phyloP scores from a whole-genome alignment of 352 stramenopile species.

The Pythium guiyangense region DNA sequence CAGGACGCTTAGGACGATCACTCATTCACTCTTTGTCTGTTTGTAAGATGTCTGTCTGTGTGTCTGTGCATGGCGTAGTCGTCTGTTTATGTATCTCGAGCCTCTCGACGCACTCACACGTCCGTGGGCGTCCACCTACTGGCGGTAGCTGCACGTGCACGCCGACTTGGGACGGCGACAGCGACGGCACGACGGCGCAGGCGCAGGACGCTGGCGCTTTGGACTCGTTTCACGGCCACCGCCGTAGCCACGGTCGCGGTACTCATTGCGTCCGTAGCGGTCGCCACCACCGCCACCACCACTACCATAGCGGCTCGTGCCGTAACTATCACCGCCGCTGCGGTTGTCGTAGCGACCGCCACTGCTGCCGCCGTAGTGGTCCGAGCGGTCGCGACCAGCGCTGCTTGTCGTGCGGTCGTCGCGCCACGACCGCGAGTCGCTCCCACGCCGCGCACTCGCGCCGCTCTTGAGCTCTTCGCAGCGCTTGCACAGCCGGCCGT shows the following conservation, averaged over 20 bases:
- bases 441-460: conserved; percentile 31
- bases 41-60: too few species aligned
- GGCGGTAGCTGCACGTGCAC: conserved; percentile 50
- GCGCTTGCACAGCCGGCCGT: conserved; percentile 55
- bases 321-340: conserved; percentile 16
- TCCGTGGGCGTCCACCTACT: conserved; percentile 12
- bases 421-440: conserved; percentile 16
- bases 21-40: neutral
- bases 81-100: too few species aligned
- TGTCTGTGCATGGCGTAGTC: too few species aligned
- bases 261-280: conserved; percentile 18
- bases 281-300: conserved; percentile 14
- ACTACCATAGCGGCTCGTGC: conserved; percentile 4
- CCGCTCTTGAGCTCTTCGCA: conserved; percentile 62
- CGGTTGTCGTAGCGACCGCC: conserved; percentile 17
- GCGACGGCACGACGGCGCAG: conserved; percentile 40
- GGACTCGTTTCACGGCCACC: conserved; percentile 29
- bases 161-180: conserved; percentile 46
- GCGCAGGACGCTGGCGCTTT: conserved; percentile 25
- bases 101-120: too few species aligned
- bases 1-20: neutral
- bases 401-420: conserved; percentile 9
- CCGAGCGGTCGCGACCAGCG: conserved; percentile 6
- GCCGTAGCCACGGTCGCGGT: conserved; percentile 25
- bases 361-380: conserved; percentile 8